A percentile compares a stretch with the other conserved stretches of the same genome.
Conservation (phyloP, 768 basidiomycete genomes). For the Podaxis sp. region DNA sequence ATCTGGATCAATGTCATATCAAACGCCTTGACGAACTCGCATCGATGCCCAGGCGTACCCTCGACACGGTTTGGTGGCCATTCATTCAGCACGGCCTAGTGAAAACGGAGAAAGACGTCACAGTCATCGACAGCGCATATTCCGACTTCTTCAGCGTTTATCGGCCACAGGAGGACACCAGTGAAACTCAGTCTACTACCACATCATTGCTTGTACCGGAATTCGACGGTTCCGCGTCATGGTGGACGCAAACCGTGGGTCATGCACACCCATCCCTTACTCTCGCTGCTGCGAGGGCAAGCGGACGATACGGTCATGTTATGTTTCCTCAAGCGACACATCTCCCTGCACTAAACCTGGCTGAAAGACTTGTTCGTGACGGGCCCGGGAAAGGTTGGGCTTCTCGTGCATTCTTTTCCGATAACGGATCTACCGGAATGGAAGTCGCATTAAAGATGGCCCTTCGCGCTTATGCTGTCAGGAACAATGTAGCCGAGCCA, state of each 20-base stretch:
- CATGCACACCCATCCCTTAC: slow-evolving; percentile 77
- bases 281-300: slow-evolving; percentile 84
- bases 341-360: slow-evolving; percentile 79
- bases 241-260: slow-evolving; percentile 96
- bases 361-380: slow-evolving; percentile 69
- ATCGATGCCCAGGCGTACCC: slow-evolving; percentile 75
- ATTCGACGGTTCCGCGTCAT: slow-evolving; percentile 92
- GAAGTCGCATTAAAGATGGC: slow-evolving; percentile 99
- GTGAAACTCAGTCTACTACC: slow-evolving; percentile 12
- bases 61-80: slow-evolving; percentile 92
- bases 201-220: slow-evolving; percentile 47
- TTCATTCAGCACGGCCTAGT: slow-evolving; percentile 89
- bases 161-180: slow-evolving; percentile 37
- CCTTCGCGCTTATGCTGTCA: slow-evolving; percentile 60
- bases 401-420: slow-evolving; percentile 85
- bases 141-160: slow-evolving; percentile 80
- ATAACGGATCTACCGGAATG: slow-evolving; percentile 95
- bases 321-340: slow-evolving; percentile 92
- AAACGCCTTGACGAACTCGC: slow-evolving; percentile 71
- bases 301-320: slow-evolving; percentile 95
- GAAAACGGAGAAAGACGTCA: slow-evolving; percentile 69
- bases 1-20: slow-evolving; percentile 64
- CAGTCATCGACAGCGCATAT: slow-evolving; percentile 88
- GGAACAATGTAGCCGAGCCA: slow-evolving; percentile 33
- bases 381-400: slow-evolving; percentile 94